Evolutionary conservation across 2,329 filamentous ascomycete species (phyloP), one percentile per base, ranked within the genome.

Genomic region (Meredithiella fracta): DNA sequence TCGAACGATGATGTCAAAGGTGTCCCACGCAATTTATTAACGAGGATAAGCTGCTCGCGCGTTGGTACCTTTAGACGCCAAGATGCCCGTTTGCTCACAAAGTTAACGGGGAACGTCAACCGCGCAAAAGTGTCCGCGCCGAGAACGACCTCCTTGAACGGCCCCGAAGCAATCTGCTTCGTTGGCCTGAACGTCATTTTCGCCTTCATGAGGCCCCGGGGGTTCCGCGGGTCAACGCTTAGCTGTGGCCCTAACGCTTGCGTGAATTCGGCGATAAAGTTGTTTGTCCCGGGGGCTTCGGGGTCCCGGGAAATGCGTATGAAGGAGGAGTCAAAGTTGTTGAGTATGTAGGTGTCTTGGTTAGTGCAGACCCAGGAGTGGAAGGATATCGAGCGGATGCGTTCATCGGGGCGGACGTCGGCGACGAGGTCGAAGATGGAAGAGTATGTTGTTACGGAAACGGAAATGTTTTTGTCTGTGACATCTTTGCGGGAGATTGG

Each of bases 371-470:
- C 88, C 92, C 92, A 98, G 0, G 87, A 76, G 64, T 86, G 72
- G 14, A 73, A 74, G 65, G 88, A 95, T 20, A 94, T 72, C 15
- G 76, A 72, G 47, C 87, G 80, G 59, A 97, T 89, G 64, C 90
- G 83, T 47, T 75, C 74, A 63, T 97, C 91, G 26, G 79, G 80
- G 2, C 82, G 84, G 0, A 82, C 83, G 65, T 97, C 91, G 47
- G 83, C 77, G 37, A 98, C 83, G 14, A 98, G 76, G 63, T 97
- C 92, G 61, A 89, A 83, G n/a, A 98, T 82, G 1, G 85, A 91
- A 58, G 86, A 85, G 66, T 97, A 98, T 62, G 95, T 87, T 6
- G 86, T 91, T 64, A 97, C 94, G 0, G 79, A 84, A 29, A 96
- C 71, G 20, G 73, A 34, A 4, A 56, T 37, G n/a, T 47, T 17